Percentiles rank a stretch among this genome's conserved stretches.
Evolutionary conservation across 805 yeast genomes (phyloP).

Genomic region (Komagataella ulmi): DNA sequence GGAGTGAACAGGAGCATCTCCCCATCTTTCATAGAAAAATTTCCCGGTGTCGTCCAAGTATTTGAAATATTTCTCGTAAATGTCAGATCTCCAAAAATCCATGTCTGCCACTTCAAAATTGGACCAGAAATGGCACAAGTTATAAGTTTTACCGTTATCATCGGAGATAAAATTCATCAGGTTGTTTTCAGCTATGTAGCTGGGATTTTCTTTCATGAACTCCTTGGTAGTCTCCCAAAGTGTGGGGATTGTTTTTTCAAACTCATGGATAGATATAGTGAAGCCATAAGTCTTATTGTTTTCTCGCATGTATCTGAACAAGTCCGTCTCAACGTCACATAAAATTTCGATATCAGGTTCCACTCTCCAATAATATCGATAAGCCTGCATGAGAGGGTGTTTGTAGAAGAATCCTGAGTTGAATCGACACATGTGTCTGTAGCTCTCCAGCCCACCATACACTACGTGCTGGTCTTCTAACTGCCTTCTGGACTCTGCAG

Average conservation of each 20-base stretch:
- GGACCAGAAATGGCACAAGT: conserved; percentile 50
- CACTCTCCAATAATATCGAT: conserved; percentile 46
- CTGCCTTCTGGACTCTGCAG: conserved; percentile 14
- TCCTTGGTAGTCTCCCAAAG: conserved; percentile 32
- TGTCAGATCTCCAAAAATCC: conserved; percentile 42
- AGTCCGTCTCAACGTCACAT: conserved; percentile 39
- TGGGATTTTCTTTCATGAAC: conserved; percentile 23
- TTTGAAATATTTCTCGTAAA: conserved; percentile 40
- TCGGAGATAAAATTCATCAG: conserved; percentile 26
- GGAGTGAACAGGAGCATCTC: conserved; percentile 66
- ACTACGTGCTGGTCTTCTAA: conserved; percentile 21
- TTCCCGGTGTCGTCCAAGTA: conserved; percentile 48
- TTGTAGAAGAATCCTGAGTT: conserved; percentile 40
- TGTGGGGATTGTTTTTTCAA: conserved; percentile 29
- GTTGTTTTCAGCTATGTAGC: conserved; percentile 23
- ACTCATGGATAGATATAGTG: conserved; percentile 35
- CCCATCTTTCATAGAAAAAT: conserved; percentile 70
- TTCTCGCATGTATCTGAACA: conserved; percentile 33
- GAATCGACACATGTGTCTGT: conserved; percentile 56
- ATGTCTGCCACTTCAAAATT: conserved; percentile 56
- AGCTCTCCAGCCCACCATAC: conserved; percentile 48
- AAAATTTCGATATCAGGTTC: conserved; percentile 36
- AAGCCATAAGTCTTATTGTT: conserved; percentile 34
- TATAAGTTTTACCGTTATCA: conserved; percentile 30
- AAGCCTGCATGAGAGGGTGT: conserved; percentile 27